Evolutionary conservation across 768 basidiomycete species (phyloP).

Genomic region (Arthromyces matolae): DNA sequence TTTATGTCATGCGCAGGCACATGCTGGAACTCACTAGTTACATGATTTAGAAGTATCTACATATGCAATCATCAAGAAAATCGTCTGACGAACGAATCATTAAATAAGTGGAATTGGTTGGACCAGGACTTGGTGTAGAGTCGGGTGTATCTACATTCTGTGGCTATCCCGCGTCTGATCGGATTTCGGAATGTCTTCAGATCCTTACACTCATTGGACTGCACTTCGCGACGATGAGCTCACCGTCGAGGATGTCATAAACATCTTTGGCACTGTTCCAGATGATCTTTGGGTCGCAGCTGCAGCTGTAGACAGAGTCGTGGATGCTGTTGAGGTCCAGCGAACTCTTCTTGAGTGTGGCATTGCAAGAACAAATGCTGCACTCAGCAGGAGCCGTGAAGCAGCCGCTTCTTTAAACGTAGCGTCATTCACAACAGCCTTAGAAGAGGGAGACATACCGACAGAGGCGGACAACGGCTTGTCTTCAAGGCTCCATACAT

Average conservation of each 20-base stretch:
- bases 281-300: conserved; percentile 78
- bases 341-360: conserved; percentile 59
- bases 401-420: conserved; percentile 20
- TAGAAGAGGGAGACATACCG: not conserved
- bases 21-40: conserved; percentile 9
- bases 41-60: conserved; percentile 1
- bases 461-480: conserved; percentile 7
- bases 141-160: too few species aligned
- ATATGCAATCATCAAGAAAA: not conserved
- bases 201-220: conserved; percentile 52
- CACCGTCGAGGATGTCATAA: conserved; percentile 43
- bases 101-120: not conserved
- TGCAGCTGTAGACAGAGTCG: conserved; percentile 66
- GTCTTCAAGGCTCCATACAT: conserved; percentile 35
- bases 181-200: conserved; percentile 35
- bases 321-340: conserved; percentile 55
- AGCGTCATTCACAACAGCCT: not conserved
- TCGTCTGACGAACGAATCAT: not conserved
- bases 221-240: conserved; percentile 55
- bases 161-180: too few species aligned
- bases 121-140: too few species aligned
- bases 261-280: conserved; percentile 45
- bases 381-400: conserved; percentile 45
- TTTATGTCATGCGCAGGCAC: conserved; percentile 16
- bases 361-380: conserved; percentile 51